A percentile compares a stretch with the other conserved stretches of the same genome.
These are phyloP conservation scores for Aspergillus steynii DNA, from an alignment of 495 filamentous ascomycete genomes.

Conservation along the genomic window DNA sequence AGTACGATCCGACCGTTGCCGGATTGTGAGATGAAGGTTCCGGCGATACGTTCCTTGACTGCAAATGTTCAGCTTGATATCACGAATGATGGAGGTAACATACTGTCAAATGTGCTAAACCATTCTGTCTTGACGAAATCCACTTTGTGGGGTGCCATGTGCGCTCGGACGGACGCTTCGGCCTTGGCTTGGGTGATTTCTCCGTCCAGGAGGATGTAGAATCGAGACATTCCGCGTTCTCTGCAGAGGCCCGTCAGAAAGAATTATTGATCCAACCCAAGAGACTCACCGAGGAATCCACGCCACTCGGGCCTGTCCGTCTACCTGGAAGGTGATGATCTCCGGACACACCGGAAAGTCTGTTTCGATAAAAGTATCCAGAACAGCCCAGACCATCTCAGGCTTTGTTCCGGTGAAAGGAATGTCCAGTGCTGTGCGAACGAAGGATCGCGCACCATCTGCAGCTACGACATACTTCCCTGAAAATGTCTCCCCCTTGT, in stretches of 20 bases:
- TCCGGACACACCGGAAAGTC: constrained; percentile 7
- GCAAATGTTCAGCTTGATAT: neutral
- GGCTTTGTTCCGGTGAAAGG: constrained; percentile 9
- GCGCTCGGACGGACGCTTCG: constrained; percentile 4
- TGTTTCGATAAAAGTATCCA: constrained; percentile 9
- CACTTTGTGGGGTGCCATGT: neutral
- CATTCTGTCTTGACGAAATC: constrained; percentile 7
- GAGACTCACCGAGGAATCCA: constrained; percentile 8
- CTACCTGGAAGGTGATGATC: constrained; percentile 9
- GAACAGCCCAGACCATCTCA: constrained; percentile 9
- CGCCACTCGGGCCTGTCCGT: constrained; percentile 8
- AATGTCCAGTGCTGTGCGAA: constrained; percentile 3
- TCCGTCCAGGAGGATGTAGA: constrained; percentile 8
- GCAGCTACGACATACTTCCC: constrained; percentile 7
- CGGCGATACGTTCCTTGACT: constrained; percentile 14
- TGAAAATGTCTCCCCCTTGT: neutral
- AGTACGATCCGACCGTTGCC: constrained; percentile 9
- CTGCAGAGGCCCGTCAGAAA: neutral
- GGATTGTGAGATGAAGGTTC: constrained; percentile 6
- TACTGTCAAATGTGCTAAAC: constrained; percentile 15
- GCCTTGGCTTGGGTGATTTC: constrained; percentile 9
- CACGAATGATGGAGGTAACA: neutral
- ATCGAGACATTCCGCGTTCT: constrained; percentile 7
- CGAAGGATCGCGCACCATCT: constrained; percentile 8
- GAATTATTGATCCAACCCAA: too few species aligned